Evolutionary conservation across 2,329 filamentous ascomycete genomes (phyloP).

Genomic region (Aspergillus eucalypticola): DNA sequence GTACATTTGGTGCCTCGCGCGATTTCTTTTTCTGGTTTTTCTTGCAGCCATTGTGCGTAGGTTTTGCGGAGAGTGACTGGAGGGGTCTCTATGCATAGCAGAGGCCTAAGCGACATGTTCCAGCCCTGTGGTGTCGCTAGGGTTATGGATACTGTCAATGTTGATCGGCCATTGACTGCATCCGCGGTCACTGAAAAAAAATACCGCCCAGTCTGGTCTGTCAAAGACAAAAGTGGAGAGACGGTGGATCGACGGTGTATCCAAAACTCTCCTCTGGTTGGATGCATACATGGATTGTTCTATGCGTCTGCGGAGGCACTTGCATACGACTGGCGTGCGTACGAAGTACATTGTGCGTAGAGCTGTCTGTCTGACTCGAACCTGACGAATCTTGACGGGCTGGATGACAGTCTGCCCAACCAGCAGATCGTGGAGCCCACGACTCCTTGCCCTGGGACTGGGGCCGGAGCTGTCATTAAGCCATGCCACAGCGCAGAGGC

Average conservation of each 20-base stretch:
- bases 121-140: slow-evolving; percentile 16
- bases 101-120: slow-evolving; percentile 9
- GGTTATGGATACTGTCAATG: slow-evolving; percentile 6
- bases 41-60: background rate
- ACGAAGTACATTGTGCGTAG: background rate
- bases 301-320: slow-evolving; percentile 5
- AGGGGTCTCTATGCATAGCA: background rate
- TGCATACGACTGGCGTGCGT: slow-evolving; percentile 2
- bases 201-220: slow-evolving; percentile 9
- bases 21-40: background rate
- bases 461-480: slow-evolving; percentile 10
- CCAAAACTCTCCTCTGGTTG: slow-evolving; percentile 16
- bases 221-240: slow-evolving; percentile 6
- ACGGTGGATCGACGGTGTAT: slow-evolving; percentile 19
- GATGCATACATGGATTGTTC: slow-evolving; percentile 8
- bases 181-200: slow-evolving; percentile 9
- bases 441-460: slow-evolving; percentile 3
- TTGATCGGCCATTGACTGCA: slow-evolving; percentile 15
- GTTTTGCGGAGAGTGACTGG: slow-evolving; percentile 1
- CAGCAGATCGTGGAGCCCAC: slow-evolving; percentile 13
- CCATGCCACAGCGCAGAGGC: slow-evolving; percentile 4
- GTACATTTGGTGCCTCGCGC: slow-evolving; percentile 1
- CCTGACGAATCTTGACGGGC: background rate
- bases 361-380: background rate
- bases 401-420: slow-evolving; percentile 5